Conservation (phyloP, 257 asterid species). For the Osmanthus fragrans region DNA sequence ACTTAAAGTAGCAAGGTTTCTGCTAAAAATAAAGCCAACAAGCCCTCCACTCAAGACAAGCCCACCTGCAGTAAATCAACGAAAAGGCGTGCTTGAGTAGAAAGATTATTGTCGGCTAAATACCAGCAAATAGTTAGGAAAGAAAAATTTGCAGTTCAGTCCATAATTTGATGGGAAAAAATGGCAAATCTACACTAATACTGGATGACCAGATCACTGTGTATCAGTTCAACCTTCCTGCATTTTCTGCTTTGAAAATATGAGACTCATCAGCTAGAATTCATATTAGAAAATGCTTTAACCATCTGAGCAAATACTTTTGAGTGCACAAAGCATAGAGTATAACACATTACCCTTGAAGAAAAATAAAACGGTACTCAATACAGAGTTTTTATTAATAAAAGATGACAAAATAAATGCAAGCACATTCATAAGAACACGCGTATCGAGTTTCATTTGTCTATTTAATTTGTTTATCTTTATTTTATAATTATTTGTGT, state of each 20-base stretch:
- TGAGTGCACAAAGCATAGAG: not conserved
- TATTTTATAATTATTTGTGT: not conserved
- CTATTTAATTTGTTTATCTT: not conserved
- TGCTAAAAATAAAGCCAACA: constrained; percentile 69
- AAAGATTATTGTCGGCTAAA: not conserved
- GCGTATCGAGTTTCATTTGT: not conserved
- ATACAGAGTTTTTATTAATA: not conserved
- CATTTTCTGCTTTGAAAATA: not conserved
- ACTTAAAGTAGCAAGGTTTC: constrained; percentile 55
- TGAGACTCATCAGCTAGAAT: not conserved
- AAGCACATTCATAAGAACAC: no score
- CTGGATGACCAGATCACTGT: not conserved
- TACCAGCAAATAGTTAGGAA: not conserved
- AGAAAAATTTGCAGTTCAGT: not conserved
- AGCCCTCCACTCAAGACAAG: constrained; percentile 76
- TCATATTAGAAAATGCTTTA: not conserved
- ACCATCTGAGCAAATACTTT: not conserved
- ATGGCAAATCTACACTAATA: not conserved
- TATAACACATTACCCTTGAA: not conserved
- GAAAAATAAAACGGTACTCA: not conserved
- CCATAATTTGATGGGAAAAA: not conserved
- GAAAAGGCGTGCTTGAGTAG: not conserved
- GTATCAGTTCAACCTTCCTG: not conserved
- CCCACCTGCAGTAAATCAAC: constrained; percentile 54
- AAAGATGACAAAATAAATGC: not conserved